Percentiles rank a stretch among this genome's conserved stretches.
phyloP scores from a whole-genome alignment of 306 rosid species.

The Hylodesmum podocarpum region DNA sequence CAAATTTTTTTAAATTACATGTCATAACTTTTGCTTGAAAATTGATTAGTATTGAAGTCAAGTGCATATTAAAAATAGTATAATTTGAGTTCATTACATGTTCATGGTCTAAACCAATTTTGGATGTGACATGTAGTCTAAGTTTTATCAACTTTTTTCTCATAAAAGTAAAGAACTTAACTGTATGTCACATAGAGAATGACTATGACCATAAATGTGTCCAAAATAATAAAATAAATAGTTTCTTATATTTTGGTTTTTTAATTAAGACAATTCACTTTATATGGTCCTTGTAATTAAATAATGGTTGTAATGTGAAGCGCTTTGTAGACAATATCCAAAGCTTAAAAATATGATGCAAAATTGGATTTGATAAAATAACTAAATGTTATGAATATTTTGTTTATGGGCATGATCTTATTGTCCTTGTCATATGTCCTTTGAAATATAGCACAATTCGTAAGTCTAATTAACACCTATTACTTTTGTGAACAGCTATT shows the following conservation, averaged over 20 bases:
- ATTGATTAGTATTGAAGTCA: too few species aligned
- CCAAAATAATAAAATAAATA: background rate
- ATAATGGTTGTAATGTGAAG: background rate
- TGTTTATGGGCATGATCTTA: background rate
- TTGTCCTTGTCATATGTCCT: background rate
- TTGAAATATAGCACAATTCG: background rate
- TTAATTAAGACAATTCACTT: background rate
- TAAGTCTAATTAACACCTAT: background rate
- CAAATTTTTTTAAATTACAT: too few species aligned
- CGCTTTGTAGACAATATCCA: background rate
- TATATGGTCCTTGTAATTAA: background rate
- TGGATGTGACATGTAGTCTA: background rate
- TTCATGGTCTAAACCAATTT: too few species aligned
- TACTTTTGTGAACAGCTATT: constrained; percentile 57
- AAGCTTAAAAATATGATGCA: background rate
- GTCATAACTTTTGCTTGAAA: too few species aligned
- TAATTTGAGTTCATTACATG: background rate
- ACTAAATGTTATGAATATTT: background rate
- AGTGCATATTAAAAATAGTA: too few species aligned
- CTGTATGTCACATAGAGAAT: background rate
- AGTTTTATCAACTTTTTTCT: background rate
- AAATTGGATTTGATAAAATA: background rate
- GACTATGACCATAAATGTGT: background rate
- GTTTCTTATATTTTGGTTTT: background rate
- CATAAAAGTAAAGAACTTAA: too few species aligned